These are phyloP conservation scores for Auricularia sp. DNA, from an alignment of 768 basidiomycete species.

Conservation along the genomic window DNA sequence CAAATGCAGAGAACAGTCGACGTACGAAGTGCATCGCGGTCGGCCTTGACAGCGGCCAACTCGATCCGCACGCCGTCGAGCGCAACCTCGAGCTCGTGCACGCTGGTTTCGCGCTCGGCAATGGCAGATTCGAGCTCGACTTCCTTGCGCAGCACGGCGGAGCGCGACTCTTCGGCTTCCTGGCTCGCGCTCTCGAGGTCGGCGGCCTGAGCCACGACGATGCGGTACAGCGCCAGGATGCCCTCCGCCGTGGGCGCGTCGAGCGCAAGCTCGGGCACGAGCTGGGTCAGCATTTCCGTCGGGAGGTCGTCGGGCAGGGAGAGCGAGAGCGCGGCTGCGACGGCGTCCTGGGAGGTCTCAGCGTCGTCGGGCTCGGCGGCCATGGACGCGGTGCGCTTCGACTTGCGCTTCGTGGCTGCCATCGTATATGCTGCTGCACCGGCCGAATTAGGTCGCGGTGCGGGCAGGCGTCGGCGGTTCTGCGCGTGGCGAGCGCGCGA, in stretches of 20 bases:
- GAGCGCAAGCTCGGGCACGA: conserved; percentile 54
- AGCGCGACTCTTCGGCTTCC: conserved; percentile 61
- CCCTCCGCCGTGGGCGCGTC: conserved; percentile 47
- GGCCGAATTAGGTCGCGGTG: too few species aligned
- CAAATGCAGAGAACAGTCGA: conserved; percentile 9
- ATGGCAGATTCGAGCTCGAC: conserved; percentile 77
- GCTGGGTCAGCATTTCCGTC: conserved; percentile 41
- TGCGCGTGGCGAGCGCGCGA: too few species aligned
- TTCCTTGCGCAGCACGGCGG: conserved; percentile 60
- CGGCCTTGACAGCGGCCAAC: conserved; percentile 42
- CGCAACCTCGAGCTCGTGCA: conserved; percentile 45
- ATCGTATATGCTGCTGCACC: too few species aligned
- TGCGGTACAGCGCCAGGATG: conserved; percentile 51
- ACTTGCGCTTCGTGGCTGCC: too few species aligned
- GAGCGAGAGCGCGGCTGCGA: not conserved
- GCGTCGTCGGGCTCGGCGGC: not conserved
- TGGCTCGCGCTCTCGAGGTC: conserved; percentile 46
- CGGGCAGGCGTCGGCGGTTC: too few species aligned
- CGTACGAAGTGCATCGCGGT: conserved; percentile 59
- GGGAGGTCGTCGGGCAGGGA: conserved; percentile 52
- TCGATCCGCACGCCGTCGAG: conserved; percentile 46
- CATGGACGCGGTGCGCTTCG: too few species aligned
- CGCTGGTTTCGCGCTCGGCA: conserved; percentile 59
- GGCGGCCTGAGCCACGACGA: conserved; percentile 44
- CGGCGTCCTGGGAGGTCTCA: not conserved